phyloP scores from a whole-genome alignment of 2,329 filamentous ascomycete species.

The Diaporthe sp. region DNA sequence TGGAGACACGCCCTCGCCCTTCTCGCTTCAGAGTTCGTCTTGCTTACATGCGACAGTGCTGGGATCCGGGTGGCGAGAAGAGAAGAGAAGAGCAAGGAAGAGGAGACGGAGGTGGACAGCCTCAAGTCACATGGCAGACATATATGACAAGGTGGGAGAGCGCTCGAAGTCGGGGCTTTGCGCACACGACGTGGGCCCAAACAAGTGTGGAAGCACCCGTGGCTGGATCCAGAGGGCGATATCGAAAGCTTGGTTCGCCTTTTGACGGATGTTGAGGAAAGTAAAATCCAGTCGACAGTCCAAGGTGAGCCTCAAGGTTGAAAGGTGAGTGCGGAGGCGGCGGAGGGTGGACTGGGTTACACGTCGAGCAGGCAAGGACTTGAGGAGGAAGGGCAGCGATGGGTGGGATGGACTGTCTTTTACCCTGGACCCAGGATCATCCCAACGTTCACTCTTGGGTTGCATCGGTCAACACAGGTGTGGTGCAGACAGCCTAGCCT shows the following conservation, averaged over 20 bases:
- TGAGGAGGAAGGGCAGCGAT: conserved; percentile 23
- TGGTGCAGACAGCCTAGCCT: conserved; percentile 32
- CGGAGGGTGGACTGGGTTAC: conserved; percentile 15
- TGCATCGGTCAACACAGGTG: conserved; percentile 36
- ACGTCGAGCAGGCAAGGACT: conserved; percentile 29
- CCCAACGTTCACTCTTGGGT: conserved; percentile 35
- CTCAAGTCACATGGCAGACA: conserved; percentile 34
- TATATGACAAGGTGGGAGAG: conserved; percentile 29
- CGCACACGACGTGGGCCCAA: not conserved
- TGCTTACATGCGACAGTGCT: conserved; percentile 30
- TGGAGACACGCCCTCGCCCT: conserved; percentile 20
- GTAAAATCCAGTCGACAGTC: not conserved
- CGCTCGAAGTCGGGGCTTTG: not conserved
- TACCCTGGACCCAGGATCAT: conserved; percentile 38
- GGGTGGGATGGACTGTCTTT: conserved; percentile 38
- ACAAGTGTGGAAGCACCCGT: not conserved
- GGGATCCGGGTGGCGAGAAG: not conserved
- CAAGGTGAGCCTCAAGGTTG: conserved; percentile 16
- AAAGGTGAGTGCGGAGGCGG: conserved; percentile 9
- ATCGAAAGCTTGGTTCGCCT: not conserved
- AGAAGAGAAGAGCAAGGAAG: not conserved
- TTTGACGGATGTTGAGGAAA: conserved; percentile 1
- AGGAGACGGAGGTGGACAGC: not conserved
- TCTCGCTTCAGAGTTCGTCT: conserved; percentile 19
- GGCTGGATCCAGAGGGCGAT: not conserved